phyloP scores from a whole-genome alignment of 208 protist genomes.

The Leishmania braziliensis region DNA sequence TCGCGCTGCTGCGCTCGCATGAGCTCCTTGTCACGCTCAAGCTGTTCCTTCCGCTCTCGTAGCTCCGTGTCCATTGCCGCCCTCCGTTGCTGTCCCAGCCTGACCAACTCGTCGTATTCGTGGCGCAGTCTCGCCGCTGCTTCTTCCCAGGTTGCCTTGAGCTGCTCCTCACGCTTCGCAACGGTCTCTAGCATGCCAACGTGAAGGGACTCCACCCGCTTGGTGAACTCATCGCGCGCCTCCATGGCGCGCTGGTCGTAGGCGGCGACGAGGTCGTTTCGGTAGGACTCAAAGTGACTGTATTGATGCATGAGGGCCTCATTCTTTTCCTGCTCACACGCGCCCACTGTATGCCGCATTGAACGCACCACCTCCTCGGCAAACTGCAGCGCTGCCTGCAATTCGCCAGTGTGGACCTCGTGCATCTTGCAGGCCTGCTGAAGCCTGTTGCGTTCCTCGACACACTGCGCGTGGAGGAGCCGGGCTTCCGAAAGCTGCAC shows the following conservation, averaged over 20 bases:
- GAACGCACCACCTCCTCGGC: constrained; percentile 31
- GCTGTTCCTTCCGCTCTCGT: constrained; percentile 25
- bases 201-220: constrained; percentile 28
- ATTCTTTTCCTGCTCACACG: constrained; percentile 32
- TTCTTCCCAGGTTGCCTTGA: constrained; percentile 42
- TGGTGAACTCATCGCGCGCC: constrained; percentile 35
- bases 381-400: constrained; percentile 29
- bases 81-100: constrained; percentile 30
- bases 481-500: constrained; percentile 16
- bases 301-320: constrained; percentile 45
- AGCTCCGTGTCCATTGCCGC: constrained; percentile 47
- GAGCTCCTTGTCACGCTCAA: constrained; percentile 55
- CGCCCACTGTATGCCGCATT: constrained; percentile 30
- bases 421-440: constrained; percentile 30
- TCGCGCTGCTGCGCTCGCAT: constrained; percentile 32
- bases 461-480: constrained; percentile 16
- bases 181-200: constrained; percentile 37
- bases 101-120: constrained; percentile 40
- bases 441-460: constrained; percentile 17
- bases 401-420: constrained; percentile 23
- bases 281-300: constrained; percentile 42
- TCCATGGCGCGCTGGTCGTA: constrained; percentile 51
- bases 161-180: constrained; percentile 43
- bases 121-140: constrained; percentile 33
- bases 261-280: constrained; percentile 25